Evolutionary conservation across 148 eudicot species (phyloP), one percentile per base, ranked within the genome.

Genomic region (Mesembryanthemum crystallinum): DNA sequence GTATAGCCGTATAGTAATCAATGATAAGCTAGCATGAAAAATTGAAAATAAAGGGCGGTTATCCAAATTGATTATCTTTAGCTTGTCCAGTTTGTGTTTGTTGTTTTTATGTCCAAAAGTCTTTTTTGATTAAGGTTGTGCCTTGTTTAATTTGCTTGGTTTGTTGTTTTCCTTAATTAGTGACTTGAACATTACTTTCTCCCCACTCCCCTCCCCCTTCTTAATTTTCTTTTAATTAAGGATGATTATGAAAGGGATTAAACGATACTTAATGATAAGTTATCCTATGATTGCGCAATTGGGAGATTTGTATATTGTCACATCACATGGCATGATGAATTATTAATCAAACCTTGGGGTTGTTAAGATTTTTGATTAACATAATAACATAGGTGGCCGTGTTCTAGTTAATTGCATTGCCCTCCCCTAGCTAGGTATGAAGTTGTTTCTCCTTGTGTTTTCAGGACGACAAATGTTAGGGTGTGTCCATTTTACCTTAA

Each of bases 321-420:
- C 58, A 74, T 74, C 30, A 73, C 77, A 74, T 74, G 77, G 25
- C 17, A 30, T 28, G 7, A 73, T 4, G 20, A 20, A 62, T 73
- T 12, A 73, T 73, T 45, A 52, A 63, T 30, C 25, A 60, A 23
- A n/a, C n/a, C 25, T 27, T 28, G 11, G 28, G 1, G 8, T 62
- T 4, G 32, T 15, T 35, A 29, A 62, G 29, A 35, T 3, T 30
- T 33, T 21, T 8, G 15, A 4, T 14, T 12, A 28, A 15, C 4
- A 30, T 29, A 15, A 13, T 32, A 0, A 4, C 6, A 32, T n/a
- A 64, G 33, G n/a, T n/a, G 47, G 21, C 23, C 4, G 11, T 37
- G 43, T 37, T 66, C 43, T 39, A 39, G 9, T 39, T 39, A 39
- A 39, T 39, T 39, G 43, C 42, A 64, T 64, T 14, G 35, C 20